A percentile compares a stretch with the other conserved stretches of the same genome.
Conservation (phyloP, 2,329 filamentous ascomycete species). For the Drechslerella coelobrocha region DNA sequence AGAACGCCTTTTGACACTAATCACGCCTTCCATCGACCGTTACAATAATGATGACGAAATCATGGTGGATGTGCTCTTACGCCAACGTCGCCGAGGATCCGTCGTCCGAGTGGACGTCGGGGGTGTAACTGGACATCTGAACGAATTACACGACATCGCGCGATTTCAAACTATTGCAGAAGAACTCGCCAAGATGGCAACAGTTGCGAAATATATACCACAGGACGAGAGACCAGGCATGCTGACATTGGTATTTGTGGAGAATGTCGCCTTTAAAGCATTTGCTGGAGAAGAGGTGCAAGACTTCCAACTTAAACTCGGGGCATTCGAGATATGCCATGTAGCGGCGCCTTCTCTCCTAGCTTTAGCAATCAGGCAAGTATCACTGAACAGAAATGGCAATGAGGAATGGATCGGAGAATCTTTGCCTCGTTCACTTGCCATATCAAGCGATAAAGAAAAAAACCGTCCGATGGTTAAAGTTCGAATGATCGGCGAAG, state of each 20-base stretch:
- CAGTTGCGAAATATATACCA: constrained; percentile 90
- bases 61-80: constrained; percentile 85
- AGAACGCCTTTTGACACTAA: constrained; percentile 79
- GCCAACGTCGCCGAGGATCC: constrained; percentile 84
- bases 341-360: constrained; percentile 84
- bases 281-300: constrained; percentile 75
- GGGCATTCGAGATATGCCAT: constrained; percentile 74
- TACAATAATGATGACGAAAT: constrained; percentile 92
- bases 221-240: constrained; percentile 93
- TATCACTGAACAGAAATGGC: constrained; percentile 70
- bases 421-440: constrained; percentile 60
- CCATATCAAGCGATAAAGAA: constrained; percentile 55
- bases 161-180: constrained; percentile 74
- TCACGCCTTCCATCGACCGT: constrained; percentile 89
- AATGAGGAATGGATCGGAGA: constrained; percentile 64
- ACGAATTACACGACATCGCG: constrained; percentile 70
- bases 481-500: constrained; percentile 88
- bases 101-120: constrained; percentile 76
- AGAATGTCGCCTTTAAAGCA: constrained; percentile 68
- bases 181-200: constrained; percentile 81
- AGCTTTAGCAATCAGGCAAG: constrained; percentile 73
- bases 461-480: constrained; percentile 71
- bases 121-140: constrained; percentile 68
- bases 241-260: constrained; percentile 73
- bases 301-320: constrained; percentile 65